Conservation (phyloP, 768 basidiomycete species). For the Boletales sp. region DNA sequence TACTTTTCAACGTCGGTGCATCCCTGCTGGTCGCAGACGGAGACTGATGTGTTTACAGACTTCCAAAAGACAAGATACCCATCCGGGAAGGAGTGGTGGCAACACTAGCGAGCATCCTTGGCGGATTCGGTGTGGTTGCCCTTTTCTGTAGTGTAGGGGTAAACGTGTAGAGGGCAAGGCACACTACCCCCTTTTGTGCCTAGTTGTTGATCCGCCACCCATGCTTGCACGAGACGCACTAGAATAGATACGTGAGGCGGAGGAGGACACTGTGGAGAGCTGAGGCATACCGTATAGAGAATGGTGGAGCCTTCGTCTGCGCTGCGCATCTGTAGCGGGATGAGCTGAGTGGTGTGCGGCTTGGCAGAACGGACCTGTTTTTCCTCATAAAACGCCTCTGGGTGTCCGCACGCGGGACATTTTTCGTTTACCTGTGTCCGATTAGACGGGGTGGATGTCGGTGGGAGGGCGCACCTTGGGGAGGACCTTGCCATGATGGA, state of each 20-base stretch:
- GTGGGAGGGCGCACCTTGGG: conserved; percentile 52
- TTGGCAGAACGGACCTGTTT: conserved; percentile 57
- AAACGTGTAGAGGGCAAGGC: conserved; percentile 26
- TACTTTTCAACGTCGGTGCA: conserved; percentile 80
- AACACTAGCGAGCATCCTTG: conserved; percentile 68
- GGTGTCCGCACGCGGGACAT: conserved; percentile 83
- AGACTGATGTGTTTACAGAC: conserved; percentile 40
- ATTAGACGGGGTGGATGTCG: background rate
- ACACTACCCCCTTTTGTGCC: conserved; percentile 3
- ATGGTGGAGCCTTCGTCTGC: conserved; percentile 95
- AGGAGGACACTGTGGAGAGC: background rate
- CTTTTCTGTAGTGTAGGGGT: conserved; percentile 52
- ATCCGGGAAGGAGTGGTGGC: conserved; percentile 69
- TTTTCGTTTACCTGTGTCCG: conserved; percentile 72
- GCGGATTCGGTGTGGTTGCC: conserved; percentile 86
- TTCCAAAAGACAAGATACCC: conserved; percentile 69
- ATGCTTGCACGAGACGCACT: conserved; percentile 76
- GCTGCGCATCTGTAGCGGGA: conserved; percentile 60
- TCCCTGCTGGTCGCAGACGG: background rate
- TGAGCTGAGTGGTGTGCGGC: background rate
- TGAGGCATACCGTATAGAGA: conserved; percentile 77
- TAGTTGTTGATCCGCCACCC: conserved; percentile 84
- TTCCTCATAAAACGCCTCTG: conserved; percentile 85
- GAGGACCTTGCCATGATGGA: conserved; percentile 66
- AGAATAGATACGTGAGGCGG: conserved; percentile 8